phyloP scores from a whole-genome alignment of 257 asterid genomes.

The Henckelia pumila region DNA sequence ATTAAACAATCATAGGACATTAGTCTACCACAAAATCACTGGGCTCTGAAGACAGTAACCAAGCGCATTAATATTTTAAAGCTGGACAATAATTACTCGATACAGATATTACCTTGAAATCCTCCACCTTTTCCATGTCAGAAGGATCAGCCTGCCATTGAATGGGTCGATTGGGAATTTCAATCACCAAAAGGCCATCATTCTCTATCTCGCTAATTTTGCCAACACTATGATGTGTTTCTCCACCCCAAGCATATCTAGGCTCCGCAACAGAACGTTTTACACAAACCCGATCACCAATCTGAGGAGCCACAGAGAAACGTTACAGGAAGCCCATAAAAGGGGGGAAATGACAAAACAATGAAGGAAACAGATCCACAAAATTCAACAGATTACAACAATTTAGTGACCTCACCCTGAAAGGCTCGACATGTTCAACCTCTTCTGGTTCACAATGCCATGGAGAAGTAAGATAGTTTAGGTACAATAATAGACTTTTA shows the following conservation, averaged over 20 bases:
- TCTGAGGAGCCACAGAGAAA: constrained; percentile 40
- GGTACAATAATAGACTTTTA: constrained; percentile 74
- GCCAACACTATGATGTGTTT: constrained; percentile 98
- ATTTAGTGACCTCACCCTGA: constrained; percentile 58
- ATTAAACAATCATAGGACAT: constrained; percentile 18
- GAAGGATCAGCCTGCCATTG: constrained; percentile 99
- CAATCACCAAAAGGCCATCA: constrained; percentile 89
- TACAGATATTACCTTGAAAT: constrained; percentile 68
- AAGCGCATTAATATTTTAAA: constrained; percentile 14
- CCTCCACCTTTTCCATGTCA: constrained; percentile 95
- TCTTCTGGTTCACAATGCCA: constrained; percentile 99
- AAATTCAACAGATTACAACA: too few species aligned
- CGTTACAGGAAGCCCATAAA: constrained; percentile 22
- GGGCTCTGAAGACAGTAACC: constrained; percentile 15
- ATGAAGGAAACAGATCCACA: not conserved
- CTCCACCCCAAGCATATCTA: constrained; percentile 99
- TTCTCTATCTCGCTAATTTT: constrained; percentile 87
- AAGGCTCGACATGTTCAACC: constrained; percentile 93
- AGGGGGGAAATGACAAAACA: not conserved
- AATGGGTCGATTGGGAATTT: constrained; percentile 80
- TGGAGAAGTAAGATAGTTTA: constrained; percentile 92
- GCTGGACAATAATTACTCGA: constrained; percentile 14
- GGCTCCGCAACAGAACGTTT: constrained; percentile 99
- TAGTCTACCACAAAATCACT: constrained; percentile 11
- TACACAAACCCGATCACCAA: constrained; percentile 94